Evolutionary conservation across 1,284 basidiomycete genomes (phyloP), one percentile per base, ranked within the genome.

Genomic region (Vanrija pseudolonga): DNA sequence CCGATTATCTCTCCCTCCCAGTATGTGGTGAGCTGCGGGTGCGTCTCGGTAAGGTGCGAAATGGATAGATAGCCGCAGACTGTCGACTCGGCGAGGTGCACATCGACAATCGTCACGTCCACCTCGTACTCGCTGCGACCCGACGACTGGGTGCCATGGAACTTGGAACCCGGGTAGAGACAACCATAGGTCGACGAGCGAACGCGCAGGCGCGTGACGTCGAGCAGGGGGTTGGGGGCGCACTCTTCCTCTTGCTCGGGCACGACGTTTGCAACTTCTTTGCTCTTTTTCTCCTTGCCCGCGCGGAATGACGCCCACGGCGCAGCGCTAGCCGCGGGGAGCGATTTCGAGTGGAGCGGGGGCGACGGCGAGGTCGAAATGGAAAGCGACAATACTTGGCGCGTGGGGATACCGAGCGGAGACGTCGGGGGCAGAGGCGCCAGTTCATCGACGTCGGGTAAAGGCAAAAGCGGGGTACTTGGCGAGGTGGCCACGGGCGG

Each of bases 1-100:
- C 91, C 90, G 62, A 95, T 92, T 61, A 95, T 92, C 74, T 95
- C 90, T 47, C 90, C 92, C 68, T 92, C 89, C 75, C 95, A 95
- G 69, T 91, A 95, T 3, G 91, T 94, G 5, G 89, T 92, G 51
- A 94, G 82, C 70, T 90, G 87, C 15, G 88, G 89, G 81, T 90
- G 91, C 63, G 93, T 87, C 60, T 94, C 85, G 45, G 91, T 95
- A 47, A 95, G 78, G 37, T 90, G 88, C 12, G 86, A 85, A 68
- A 95, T 95, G 60, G 88, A 85, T 45, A 95, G 84, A 74, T 93
- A 93, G 14, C 91, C 91, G 65, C 88, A 91, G 8, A 91, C 80
- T 52, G 83, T 86, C 0, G 89, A 92, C 18, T 84, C 82, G 12
- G 83, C 75, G 66, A 92, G 86, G 73, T 90, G 87, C 63, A 93